Base-by-base conservation (phyloP, 495 filamentous ascomycete genomes). In the Poronia punctata region DNA sequence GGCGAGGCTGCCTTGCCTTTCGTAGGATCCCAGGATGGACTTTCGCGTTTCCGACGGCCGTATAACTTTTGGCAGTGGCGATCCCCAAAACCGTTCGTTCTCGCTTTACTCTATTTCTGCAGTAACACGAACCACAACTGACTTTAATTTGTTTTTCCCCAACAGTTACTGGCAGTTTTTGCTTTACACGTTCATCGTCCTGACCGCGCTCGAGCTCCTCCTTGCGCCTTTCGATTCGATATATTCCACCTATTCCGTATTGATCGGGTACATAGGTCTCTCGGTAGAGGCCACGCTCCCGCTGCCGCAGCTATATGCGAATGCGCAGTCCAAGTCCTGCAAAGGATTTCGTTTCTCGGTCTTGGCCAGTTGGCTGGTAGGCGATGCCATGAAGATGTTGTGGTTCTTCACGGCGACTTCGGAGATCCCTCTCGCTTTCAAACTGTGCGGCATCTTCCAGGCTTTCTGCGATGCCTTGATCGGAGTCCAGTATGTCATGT, bases 61-160 rank as follows among this genome's bases (percentile, higher is more conserved):
- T 97, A 82, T 54, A 77, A 83, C 44, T 98, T 98, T 58, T 98
- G 92, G 92, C 85, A 87, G 56, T 98, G 92, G 92, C 78, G 73
- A 48, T 76, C 74, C 20, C 72, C 83, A 14, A 83, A 81, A 48
- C 89, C 90, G 74, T 88, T 67, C 44, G 76, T 75, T 31, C 1
- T 19, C 39, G 22, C n/a, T 29, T 19, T 17, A 7, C 22, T 6
- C 20, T 24, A 16, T 11, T 9, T 24, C 8, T 28, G 32, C n/a
- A n/a, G n/a, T n/a, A n/a, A n/a, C n/a, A n/a, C n/a, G n/a, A n/a
- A n/a, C n/a, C n/a, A n/a, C n/a, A n/a, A n/a, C n/a, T n/a, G n/a
- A n/a, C n/a, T n/a, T n/a, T n/a, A n/a, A n/a, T n/a, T n/a, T n/a
- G n/a, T n/a, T n/a, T n/a, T n/a, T n/a, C n/a, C n/a, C n/a, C n/a